A percentile compares a stretch with the other conserved stretches of the same genome.
Conservation (phyloP, 306 rosid genomes). For the Senna siamea region DNA sequence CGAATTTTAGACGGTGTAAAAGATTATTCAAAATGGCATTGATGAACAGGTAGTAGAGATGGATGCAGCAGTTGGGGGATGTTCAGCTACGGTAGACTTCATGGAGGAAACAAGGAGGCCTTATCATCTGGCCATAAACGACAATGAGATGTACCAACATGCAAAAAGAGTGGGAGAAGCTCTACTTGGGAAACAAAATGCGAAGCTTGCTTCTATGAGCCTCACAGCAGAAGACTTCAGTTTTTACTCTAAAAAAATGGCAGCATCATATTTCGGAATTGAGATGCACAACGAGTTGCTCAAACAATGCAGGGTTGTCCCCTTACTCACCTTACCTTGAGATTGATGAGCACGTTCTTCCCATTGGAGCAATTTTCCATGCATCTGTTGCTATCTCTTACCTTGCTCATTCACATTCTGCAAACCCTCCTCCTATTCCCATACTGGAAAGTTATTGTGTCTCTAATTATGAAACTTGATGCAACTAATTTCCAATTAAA, state of each 20-base stretch:
- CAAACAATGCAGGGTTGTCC: conserved; percentile 29
- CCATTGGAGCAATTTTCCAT: conserved; percentile 59
- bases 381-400: conserved; percentile 55
- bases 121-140: conserved; percentile 53
- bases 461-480: background rate
- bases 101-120: conserved; percentile 46
- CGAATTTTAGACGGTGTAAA: too few species aligned
- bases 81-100: conserved; percentile 54
- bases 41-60: conserved; percentile 44
- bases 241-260: conserved; percentile 49
- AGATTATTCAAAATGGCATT: too few species aligned
- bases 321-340: conserved; percentile 54
- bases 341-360: conserved; percentile 57
- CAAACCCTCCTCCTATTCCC: background rate
- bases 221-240: conserved; percentile 66
- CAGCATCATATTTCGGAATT: conserved; percentile 43
- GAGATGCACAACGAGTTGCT: conserved; percentile 47
- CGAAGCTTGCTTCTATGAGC: conserved; percentile 42
- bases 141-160: conserved; percentile 50
- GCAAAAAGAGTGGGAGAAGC: conserved; percentile 50
- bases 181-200: conserved; percentile 51
- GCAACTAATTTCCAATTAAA: too few species aligned
- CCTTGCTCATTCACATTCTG: conserved; percentile 8
- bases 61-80: conserved; percentile 48
- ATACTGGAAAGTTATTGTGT: background rate